Conservation (phyloP, 352 stramenopile species). For the Globisporangium acanthophoron region DNA sequence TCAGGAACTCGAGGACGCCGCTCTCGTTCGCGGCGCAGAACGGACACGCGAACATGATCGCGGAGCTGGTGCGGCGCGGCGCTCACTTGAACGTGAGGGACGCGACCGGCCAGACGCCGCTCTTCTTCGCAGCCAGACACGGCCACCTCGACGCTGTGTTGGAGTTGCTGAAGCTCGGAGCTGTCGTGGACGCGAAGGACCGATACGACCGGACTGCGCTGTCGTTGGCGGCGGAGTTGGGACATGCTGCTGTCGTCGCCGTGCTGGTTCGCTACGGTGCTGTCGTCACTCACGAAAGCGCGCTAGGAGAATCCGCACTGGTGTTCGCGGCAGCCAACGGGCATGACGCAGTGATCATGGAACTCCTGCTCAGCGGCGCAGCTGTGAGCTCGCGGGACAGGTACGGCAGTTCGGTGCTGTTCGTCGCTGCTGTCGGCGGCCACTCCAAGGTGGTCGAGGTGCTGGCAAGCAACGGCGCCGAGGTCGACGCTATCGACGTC, state of each 20-base stretch:
- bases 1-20: slow-evolving; percentile 2
- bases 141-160: background rate
- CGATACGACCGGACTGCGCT: background rate
- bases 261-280: background rate
- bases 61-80: background rate
- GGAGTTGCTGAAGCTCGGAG: background rate
- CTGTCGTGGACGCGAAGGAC: background rate
- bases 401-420: background rate
- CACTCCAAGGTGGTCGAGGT: background rate
- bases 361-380: background rate
- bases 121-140: background rate
- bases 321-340: background rate
- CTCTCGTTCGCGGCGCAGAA: slow-evolving; percentile 1
- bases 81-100: background rate
- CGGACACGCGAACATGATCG: background rate
- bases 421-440: too few species aligned
- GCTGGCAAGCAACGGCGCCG: background rate
- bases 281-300: background rate
- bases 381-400: background rate
- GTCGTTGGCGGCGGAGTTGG: background rate
- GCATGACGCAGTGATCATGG: background rate
- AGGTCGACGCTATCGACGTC: background rate
- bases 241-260: background rate
- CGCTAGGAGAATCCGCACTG: background rate
- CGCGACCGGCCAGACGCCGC: background rate